Base-by-base conservation (phyloP, 768 basidiomycete genomes). In the Pulveroboletus ravenelii region DNA sequence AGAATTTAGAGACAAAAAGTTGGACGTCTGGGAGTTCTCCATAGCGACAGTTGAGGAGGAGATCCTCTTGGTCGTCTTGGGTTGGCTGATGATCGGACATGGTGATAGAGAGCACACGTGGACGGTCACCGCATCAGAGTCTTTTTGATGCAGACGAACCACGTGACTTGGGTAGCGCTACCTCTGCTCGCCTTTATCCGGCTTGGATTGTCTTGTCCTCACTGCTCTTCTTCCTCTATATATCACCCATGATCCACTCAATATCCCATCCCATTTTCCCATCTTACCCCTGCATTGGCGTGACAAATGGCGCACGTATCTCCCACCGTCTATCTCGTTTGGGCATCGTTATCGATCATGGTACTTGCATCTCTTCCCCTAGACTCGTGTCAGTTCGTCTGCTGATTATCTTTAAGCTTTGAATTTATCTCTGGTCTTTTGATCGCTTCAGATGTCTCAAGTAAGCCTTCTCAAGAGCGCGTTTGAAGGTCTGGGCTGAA, bases 31-130 rank as follows among this genome's bases (percentile, higher is more conserved):
- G 81, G 48, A 91, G 69, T 56, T 95, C 93, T 35, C 93, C 93
- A 66, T 92, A 95, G 65, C 93, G 81, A 65, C 87, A 87, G 18
- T 87, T 78, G 6, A 94, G 81, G 12, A 97, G 72, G 43, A 94
- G 65, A 3, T 95, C 89, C 38, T 89, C 81, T 30, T 69, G 71
- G 20, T 87, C 79, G 43, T 84, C 81, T 41, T 72, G 68, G 32
- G 75, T 70, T 43, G 70, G 72, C 1, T n/a, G n/a, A n/a, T 38
- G 23, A 3, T 18, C 18, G 5, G 31, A 6, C 43, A 43, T 43
- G 18, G 4, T 10, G 31, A 31, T 3, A 13, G 32, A 10, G 32
- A 32, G 29, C 29, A 30, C 20, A 23, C 4, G 4, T 23, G 29
- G 10, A 10, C 29, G 29, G 29, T 8, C 29, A 30, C 29, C 29